Conservation (phyloP, 805 yeast genomes). For the Yamadazyma sp. region DNA sequence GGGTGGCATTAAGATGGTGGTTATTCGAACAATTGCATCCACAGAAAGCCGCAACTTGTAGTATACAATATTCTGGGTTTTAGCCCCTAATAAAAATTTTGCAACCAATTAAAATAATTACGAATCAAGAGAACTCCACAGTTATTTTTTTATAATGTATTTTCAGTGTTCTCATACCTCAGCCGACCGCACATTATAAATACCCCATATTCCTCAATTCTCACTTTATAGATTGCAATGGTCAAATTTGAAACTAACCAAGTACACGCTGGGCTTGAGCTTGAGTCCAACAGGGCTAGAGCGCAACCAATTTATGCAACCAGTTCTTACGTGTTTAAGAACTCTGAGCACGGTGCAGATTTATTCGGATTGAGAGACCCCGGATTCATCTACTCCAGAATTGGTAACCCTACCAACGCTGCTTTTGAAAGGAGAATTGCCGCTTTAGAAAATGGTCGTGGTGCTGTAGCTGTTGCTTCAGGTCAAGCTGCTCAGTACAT, state of each 20-base stretch:
- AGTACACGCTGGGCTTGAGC: slow-evolving; percentile 92
- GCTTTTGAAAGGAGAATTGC: slow-evolving; percentile 91
- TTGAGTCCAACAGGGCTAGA: slow-evolving; percentile 67
- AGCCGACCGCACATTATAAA: background rate
- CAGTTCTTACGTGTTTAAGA: slow-evolving; percentile 82
- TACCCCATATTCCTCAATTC: background rate
- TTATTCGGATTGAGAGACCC: slow-evolving; percentile 80
- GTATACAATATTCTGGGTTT: no score
- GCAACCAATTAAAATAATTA: slow-evolving; percentile 3
- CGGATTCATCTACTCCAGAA: slow-evolving; percentile 86
- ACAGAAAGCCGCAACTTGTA: background rate
- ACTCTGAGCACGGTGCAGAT: slow-evolving; percentile 90
- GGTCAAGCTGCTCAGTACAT: slow-evolving; percentile 95
- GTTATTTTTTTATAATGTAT: slow-evolving; percentile 1
- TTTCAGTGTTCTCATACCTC: background rate
- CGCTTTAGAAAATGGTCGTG: slow-evolving; percentile 89
- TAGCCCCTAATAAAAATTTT: no score
- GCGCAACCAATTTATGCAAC: slow-evolving; percentile 95
- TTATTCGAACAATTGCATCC: no score
- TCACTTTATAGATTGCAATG: background rate
- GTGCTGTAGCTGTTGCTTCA: slow-evolving; percentile 86
- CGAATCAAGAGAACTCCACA: slow-evolving; percentile 3
- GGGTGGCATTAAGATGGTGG: no score
- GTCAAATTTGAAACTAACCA: slow-evolving; percentile 76
- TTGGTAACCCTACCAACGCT: slow-evolving; percentile 90